Percentiles rank a stretch among this genome's conserved stretches.
Conservation (phyloP, 176 grass and related monocot species). For the Rhipidocladum racemiflorum region DNA sequence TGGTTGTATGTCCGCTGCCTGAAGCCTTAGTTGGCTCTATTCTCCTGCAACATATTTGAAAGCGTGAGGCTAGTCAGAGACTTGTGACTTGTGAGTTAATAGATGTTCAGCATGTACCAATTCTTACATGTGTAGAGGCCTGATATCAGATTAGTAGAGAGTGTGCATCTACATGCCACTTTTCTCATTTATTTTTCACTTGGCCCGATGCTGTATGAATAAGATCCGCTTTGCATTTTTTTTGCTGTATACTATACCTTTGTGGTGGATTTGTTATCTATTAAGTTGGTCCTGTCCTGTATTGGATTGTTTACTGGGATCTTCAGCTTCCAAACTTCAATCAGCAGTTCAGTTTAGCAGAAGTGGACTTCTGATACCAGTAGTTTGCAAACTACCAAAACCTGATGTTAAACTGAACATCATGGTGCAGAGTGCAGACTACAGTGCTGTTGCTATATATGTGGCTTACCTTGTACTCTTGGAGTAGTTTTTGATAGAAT, state of each 20-base stretch:
- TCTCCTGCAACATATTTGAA: neutral
- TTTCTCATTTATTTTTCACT: neutral
- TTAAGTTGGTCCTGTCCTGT: neutral
- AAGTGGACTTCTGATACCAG: neutral
- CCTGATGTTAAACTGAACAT: neutral
- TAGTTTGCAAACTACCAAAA: neutral
- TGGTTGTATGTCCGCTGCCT: neutral
- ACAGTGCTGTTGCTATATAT: neutral
- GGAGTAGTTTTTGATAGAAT: neutral
- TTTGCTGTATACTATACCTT: neutral
- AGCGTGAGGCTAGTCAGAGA: neutral
- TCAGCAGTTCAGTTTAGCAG: constrained; percentile 4
- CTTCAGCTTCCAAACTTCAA: constrained; percentile 6
- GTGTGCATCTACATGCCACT: constrained; percentile 6
- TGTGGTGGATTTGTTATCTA: neutral
- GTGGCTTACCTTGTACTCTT: neutral
- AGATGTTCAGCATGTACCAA: neutral
- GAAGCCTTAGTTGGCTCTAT: neutral
- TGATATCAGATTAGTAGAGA: neutral
- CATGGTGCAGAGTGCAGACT: neutral
- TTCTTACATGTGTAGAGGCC: neutral
- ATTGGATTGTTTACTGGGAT: constrained; percentile 9
- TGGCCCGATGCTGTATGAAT: neutral
- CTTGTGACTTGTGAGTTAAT: neutral
- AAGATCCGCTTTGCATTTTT: neutral